These are phyloP conservation scores for Eucalyptus cloeziana DNA, from an alignment of 345 rosid species.

Conservation along the genomic window DNA sequence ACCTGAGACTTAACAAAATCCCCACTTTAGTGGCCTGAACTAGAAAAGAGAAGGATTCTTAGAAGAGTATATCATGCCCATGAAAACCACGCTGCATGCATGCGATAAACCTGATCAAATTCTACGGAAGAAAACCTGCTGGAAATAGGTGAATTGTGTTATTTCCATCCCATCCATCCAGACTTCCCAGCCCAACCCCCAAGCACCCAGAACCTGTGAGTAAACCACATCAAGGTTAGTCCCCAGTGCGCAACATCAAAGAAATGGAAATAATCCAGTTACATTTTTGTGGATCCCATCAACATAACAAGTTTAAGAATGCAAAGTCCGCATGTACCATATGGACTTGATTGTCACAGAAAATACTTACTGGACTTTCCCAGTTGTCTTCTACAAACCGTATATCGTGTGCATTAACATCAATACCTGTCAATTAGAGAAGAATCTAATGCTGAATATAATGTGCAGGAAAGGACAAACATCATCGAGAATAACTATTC, in stretches of 20 bases:
- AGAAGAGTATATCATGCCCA: background rate
- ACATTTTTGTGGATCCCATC: background rate
- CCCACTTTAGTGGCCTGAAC: background rate
- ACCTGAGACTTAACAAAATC: background rate
- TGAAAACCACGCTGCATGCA: background rate
- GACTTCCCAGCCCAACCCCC: slow-evolving; percentile 99
- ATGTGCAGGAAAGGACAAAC: background rate
- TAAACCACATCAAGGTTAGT: background rate
- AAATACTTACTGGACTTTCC: slow-evolving; percentile 88
- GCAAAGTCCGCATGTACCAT: background rate
- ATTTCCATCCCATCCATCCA: slow-evolving; percentile 99
- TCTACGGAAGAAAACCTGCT: slow-evolving; percentile 50
- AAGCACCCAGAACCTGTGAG: slow-evolving; percentile 92
- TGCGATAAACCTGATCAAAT: background rate
- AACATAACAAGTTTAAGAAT: background rate
- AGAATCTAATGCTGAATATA: background rate
- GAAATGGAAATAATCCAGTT: background rate
- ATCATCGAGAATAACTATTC: background rate
- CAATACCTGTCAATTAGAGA: slow-evolving; percentile 49
- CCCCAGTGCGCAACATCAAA: background rate
- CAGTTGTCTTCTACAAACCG: slow-evolving; percentile 98
- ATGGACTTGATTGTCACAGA: background rate
- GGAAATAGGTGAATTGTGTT: slow-evolving; percentile 97
- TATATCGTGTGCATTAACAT: slow-evolving; percentile 74
- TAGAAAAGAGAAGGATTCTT: background rate